phyloP scores from a whole-genome alignment of 306 rosid genomes.

The Gynostemma pentaphyllum region DNA sequence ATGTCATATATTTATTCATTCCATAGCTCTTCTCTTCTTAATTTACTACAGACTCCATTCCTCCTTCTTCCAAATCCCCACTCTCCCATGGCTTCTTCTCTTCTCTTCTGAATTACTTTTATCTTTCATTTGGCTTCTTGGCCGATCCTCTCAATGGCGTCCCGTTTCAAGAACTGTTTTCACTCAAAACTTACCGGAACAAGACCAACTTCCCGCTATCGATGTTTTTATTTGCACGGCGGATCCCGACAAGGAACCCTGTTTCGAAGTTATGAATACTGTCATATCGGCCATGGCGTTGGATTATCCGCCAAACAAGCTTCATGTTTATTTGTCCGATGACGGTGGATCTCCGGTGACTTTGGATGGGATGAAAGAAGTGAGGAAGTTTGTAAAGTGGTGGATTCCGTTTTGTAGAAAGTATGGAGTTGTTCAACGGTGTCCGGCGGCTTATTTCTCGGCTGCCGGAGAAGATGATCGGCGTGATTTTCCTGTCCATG shows the following conservation, averaged over 20 bases:
- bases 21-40: slow-evolving; percentile 34
- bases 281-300: slow-evolving; percentile 69
- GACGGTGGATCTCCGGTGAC: slow-evolving; percentile 52
- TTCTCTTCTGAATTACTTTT: slow-evolving; percentile 48
- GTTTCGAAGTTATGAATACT: slow-evolving; percentile 56
- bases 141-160: slow-evolving; percentile 41
- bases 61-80: slow-evolving; percentile 26
- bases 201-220: slow-evolving; percentile 39
- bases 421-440: slow-evolving; percentile 27
- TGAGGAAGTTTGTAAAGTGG: slow-evolving; percentile 39
- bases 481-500: slow-evolving; percentile 13
- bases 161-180: slow-evolving; percentile 33
- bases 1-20: slow-evolving; percentile 33
- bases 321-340: slow-evolving; percentile 63
- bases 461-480: slow-evolving; percentile 11
- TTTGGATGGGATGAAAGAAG: slow-evolving; percentile 37
- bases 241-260: slow-evolving; percentile 60
- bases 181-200: slow-evolving; percentile 33
- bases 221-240: slow-evolving; percentile 76
- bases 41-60: slow-evolving; percentile 38
- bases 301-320: slow-evolving; percentile 59
- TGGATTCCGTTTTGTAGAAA: slow-evolving; percentile 62
- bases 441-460: slow-evolving; percentile 56
- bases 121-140: slow-evolving; percentile 49
- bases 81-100: slow-evolving; percentile 34